A percentile compares a stretch with the other conserved stretches of the same genome.
Evolutionary conservation across 352 stramenopile species (phyloP).

Genomic region (Phytophthora tentaculata): DNA sequence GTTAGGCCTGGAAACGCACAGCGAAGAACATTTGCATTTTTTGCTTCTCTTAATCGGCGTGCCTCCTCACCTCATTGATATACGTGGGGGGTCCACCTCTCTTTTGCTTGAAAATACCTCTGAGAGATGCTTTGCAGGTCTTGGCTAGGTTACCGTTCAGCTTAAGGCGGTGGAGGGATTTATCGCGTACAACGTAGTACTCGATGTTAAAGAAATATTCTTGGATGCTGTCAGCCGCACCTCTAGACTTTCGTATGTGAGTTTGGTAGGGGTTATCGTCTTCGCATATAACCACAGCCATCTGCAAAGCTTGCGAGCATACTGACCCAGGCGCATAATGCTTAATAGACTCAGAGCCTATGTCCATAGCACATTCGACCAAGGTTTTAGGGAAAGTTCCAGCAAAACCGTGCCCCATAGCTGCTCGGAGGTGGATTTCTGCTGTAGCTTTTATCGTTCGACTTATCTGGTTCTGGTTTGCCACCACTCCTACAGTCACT

Average conservation of each 20-base stretch:
- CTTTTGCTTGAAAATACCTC: too few species aligned
- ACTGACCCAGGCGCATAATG: background rate
- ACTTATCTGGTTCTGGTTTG: constrained; percentile 17
- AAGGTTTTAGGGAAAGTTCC: constrained; percentile 6
- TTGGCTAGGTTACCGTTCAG: background rate
- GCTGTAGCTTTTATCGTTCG: constrained; percentile 1
- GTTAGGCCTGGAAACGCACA: too few species aligned
- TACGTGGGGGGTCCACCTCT: too few species aligned
- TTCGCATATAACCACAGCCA: background rate
- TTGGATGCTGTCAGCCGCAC: background rate
- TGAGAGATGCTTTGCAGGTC: too few species aligned
- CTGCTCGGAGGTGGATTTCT: too few species aligned
- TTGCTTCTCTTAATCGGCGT: too few species aligned
- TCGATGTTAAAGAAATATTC: constrained; percentile 11
- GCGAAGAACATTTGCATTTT: too few species aligned
- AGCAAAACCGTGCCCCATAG: constrained; percentile 3
- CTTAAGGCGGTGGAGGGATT: constrained; percentile 5
- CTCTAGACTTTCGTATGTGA: constrained; percentile 2
- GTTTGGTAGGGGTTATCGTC: constrained; percentile 3
- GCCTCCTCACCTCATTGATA: too few species aligned
- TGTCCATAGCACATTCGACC: constrained; percentile 3
- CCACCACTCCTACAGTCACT: constrained; percentile 3
- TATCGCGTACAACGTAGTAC: constrained; percentile 5
- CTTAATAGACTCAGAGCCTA: background rate
- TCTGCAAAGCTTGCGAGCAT: background rate